A percentile compares a stretch with the other conserved stretches of the same genome.
These are phyloP conservation scores for Erythrophleum fordii DNA, from an alignment of 306 rosid genomes.

Conservation along the genomic window DNA sequence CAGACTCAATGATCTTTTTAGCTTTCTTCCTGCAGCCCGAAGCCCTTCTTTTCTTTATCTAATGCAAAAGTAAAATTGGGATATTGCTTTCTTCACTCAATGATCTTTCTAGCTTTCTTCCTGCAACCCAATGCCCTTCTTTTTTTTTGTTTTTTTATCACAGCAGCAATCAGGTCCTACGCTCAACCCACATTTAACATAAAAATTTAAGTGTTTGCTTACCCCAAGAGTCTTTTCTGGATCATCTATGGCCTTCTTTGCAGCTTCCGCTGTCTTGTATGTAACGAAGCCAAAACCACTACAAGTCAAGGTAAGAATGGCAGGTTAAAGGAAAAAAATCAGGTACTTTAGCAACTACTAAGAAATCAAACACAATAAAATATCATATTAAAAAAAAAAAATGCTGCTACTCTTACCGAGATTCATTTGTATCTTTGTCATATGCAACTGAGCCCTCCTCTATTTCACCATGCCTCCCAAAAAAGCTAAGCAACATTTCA, in stretches of 20 bases:
- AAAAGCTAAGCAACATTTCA: slow-evolving; percentile 66
- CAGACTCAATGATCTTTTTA: slow-evolving; percentile 2
- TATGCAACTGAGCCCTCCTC: slow-evolving; percentile 93
- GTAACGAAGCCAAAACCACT: slow-evolving; percentile 89
- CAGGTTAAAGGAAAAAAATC: slow-evolving; percentile 17
- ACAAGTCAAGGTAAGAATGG: slow-evolving; percentile 33
- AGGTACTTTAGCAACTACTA: background rate
- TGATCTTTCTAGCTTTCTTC: slow-evolving; percentile 9
- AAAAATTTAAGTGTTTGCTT: slow-evolving; percentile 42
- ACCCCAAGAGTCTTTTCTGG: slow-evolving; percentile 74
- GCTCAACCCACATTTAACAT: slow-evolving; percentile 12
- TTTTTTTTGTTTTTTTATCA: slow-evolving; percentile 20
- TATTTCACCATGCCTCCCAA: slow-evolving; percentile 70
- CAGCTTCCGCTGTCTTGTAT: slow-evolving; percentile 66
- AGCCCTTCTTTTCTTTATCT: too few species aligned
- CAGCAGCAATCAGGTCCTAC: slow-evolving; percentile 9
- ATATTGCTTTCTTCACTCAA: background rate
- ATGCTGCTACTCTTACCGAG: slow-evolving; percentile 52
- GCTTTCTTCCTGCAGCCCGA: slow-evolving; percentile 23
- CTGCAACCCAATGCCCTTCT: slow-evolving; percentile 24
- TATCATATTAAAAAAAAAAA: slow-evolving; percentile 9
- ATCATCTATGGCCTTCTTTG: slow-evolving; percentile 81
- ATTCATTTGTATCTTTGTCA: slow-evolving; percentile 75
- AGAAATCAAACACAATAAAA: slow-evolving; percentile 8
- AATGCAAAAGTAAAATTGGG: too few species aligned